Base-by-base conservation (phyloP, 345 rosid species). In the Eucalyptus caleyi region DNA sequence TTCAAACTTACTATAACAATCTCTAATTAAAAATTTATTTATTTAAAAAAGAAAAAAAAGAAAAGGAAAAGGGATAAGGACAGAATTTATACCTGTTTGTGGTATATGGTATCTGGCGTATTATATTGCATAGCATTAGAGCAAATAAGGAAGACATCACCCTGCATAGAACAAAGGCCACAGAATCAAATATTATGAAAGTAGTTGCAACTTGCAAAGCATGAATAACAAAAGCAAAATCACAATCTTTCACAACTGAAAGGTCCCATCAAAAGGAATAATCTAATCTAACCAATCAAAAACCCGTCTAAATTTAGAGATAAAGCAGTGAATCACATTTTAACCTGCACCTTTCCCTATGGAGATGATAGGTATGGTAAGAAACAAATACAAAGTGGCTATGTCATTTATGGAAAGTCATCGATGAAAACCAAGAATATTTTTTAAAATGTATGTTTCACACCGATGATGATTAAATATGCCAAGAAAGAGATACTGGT, bases 111-210 rank as follows among this genome's bases (percentile, higher is more conserved):
- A 87, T 96, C 99, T 45, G 98, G 91, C 6, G 96, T 89, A 93
- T 96, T 96, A 88, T 96, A 96, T 93, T 93, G 95, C 99, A 96
- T 96, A 42, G 99, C 98, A 90, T 96, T 96, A 69, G 99, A 94
- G 95, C 98, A 96, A 90, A 96, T 95, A 86, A 96, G 91, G 72
- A 94, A 93, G 81, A 96, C 92, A 69, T 96, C 99, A 88, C 94
- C 93, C 99, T 96, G 96, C 95, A 94, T 81, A 86, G 34, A 92
- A 92, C 80, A 92, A 90, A 92, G 85, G 47, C 60, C 47, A 34
- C 47, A 51, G 45, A 19, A 60, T 37, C 27, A 37, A 8, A 53
- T 60, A 50, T 30, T 40, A 53, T 42, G 62, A 86, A 86, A 34
- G 47, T 37, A 86, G 60, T 50, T 30, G 60, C 53, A 87, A 40